Percentiles rank a stretch among this genome's conserved stretches.
Evolutionary conservation across 169 alveolate genomes (phyloP).

Genomic region (Fabrea salina): DNA sequence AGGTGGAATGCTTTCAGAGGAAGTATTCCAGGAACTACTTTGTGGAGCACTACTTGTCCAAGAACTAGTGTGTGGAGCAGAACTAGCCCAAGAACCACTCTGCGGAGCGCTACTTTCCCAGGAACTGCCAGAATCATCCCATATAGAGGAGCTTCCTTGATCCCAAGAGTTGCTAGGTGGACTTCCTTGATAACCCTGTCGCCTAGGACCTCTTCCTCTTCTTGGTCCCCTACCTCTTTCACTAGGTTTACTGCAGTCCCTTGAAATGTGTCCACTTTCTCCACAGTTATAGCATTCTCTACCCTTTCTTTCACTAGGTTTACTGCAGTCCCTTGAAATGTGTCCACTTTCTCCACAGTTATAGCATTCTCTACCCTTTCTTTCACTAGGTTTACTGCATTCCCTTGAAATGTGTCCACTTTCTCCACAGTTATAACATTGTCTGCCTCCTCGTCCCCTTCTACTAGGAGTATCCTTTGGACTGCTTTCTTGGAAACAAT

Average conservation of each 20-base stretch:
- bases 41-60: too few relatives aligned
- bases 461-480: background rate
- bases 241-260: background rate
- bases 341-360: constrained; percentile 35
- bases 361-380: background rate
- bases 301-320: background rate
- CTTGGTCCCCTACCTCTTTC: too few relatives aligned
- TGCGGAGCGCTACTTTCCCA: too few relatives aligned
- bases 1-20: too few relatives aligned
- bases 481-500: background rate
- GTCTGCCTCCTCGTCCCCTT: constrained; percentile 32
- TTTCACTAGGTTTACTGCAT: background rate
- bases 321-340: constrained; percentile 41
- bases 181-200: too few relatives aligned
- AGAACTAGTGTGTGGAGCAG: too few relatives aligned
- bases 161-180: too few relatives aligned
- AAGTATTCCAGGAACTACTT: too few relatives aligned
- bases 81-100: too few relatives aligned
- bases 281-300: constrained; percentile 44
- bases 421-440: constrained; percentile 41
- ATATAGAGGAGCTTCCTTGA: too few relatives aligned
- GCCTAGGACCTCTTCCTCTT: too few relatives aligned
- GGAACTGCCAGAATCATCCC: too few relatives aligned
- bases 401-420: constrained; percentile 34
- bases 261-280: constrained; percentile 37